phyloP scores from a whole-genome alignment of 768 basidiomycete species.

The Boletus sensibilis region DNA sequence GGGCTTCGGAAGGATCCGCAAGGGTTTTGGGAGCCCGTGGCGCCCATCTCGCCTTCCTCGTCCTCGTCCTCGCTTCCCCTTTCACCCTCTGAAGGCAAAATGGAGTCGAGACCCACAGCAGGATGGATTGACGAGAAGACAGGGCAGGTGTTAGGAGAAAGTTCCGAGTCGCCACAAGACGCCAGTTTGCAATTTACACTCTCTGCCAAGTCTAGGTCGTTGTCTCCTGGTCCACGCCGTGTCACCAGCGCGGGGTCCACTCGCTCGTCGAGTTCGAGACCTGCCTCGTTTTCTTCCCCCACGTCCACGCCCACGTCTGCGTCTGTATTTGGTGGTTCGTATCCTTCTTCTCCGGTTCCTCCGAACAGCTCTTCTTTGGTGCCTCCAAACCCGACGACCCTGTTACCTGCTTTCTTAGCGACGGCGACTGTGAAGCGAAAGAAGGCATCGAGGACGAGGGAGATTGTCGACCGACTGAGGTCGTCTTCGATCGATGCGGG shows the following conservation, averaged over 20 bases:
- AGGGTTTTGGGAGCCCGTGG: constrained; percentile 29
- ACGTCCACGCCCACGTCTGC: constrained; percentile 5
- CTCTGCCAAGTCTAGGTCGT: constrained; percentile 15
- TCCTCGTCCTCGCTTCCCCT: constrained; percentile 16
- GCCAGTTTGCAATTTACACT: neutral
- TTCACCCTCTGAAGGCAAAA: constrained; percentile 14
- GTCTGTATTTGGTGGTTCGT: constrained; percentile 8
- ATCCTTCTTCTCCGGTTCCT: constrained; percentile 10
- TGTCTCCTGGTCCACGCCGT: constrained; percentile 14
- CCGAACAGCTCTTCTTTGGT: neutral
- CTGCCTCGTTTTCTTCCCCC: constrained; percentile 8
- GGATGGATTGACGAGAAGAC: constrained; percentile 8
- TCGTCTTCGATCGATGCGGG: constrained; percentile 26
- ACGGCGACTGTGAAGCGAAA: constrained; percentile 21
- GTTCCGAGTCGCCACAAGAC: neutral
- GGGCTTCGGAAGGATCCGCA: constrained; percentile 26
- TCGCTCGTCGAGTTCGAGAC: constrained; percentile 11
- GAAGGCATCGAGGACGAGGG: constrained; percentile 29
- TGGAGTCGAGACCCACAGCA: neutral
- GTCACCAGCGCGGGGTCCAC: constrained; percentile 4
- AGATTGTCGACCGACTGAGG: constrained; percentile 30
- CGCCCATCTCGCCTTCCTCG: constrained; percentile 17
- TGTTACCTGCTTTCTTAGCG: constrained; percentile 28
- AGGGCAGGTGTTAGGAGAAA: neutral
- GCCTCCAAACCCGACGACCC: constrained; percentile 9